Evolutionary conservation across 331 rosid species (phyloP).

Genomic region (Stylosanthes scabra): DNA sequence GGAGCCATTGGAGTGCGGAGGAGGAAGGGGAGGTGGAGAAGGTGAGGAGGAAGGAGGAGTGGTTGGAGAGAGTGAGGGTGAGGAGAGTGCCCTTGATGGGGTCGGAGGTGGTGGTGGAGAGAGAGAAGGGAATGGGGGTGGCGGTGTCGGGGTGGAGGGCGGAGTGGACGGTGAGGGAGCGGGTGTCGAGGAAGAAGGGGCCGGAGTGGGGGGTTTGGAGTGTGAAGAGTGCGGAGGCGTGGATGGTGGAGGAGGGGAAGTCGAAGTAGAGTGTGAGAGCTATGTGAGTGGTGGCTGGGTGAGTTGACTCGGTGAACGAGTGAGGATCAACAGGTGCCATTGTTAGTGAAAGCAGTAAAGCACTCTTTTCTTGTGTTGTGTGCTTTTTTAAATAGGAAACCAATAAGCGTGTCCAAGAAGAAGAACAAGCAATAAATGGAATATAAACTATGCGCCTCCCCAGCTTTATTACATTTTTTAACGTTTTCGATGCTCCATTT

Average conservation of each 20-base stretch:
- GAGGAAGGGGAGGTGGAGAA: slow-evolving; percentile 77
- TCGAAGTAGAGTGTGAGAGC: slow-evolving; percentile 74
- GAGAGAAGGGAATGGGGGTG: slow-evolving; percentile 54
- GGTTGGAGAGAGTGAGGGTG: slow-evolving; percentile 60
- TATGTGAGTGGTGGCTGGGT: slow-evolving; percentile 60
- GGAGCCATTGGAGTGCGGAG: slow-evolving; percentile 93
- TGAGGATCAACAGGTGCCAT: slow-evolving; percentile 94
- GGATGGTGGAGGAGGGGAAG: slow-evolving; percentile 65
- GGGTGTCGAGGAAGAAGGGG: slow-evolving; percentile 77
- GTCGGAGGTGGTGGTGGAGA: slow-evolving; percentile 46
- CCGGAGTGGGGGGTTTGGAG: slow-evolving; percentile 63
- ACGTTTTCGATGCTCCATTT: no score
- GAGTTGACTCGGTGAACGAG: slow-evolving; percentile 78
- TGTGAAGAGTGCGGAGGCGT: slow-evolving; percentile 64
- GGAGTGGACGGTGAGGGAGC: slow-evolving; percentile 67
- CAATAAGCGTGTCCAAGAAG: neutral
- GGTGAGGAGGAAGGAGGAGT: slow-evolving; percentile 53
- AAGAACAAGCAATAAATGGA: neutral
- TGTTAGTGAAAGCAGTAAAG: neutral
- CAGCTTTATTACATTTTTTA: neutral
- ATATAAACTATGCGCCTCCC: neutral
- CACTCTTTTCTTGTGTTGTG: neutral
- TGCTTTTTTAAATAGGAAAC: neutral
- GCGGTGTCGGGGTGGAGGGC: slow-evolving; percentile 51
- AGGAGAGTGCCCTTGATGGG: slow-evolving; percentile 71